phyloP scores from a whole-genome alignment of 1,284 basidiomycete species.

The Naganishia cerealis region DNA sequence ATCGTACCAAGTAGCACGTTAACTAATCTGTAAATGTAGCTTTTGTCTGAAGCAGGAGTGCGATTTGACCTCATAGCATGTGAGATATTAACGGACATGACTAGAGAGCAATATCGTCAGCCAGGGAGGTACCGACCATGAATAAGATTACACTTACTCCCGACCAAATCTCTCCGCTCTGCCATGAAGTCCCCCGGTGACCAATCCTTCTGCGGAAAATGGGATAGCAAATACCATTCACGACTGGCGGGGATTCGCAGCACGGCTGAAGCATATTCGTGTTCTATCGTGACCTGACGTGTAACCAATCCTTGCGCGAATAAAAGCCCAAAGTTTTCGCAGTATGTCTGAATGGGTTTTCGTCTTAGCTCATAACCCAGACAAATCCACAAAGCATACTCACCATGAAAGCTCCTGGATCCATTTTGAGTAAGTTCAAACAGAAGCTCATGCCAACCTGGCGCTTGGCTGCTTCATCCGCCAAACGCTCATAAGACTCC shows the following conservation, averaged over 20 bases:
- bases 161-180: slow-evolving; percentile 5
- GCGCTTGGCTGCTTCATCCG: slow-evolving; percentile 59
- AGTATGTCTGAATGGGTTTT: slow-evolving; percentile 55
- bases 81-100: slow-evolving; percentile 40
- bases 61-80: slow-evolving; percentile 36
- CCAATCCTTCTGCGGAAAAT: slow-evolving; percentile 9
- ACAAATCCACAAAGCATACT: slow-evolving; percentile 39
- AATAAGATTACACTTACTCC: slow-evolving; percentile 5
- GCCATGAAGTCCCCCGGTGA: slow-evolving; percentile 1
- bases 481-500: slow-evolving; percentile 65
- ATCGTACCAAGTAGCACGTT: slow-evolving; percentile 47
- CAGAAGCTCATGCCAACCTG: slow-evolving; percentile 71
- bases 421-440: slow-evolving; percentile 64
- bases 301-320: slow-evolving; percentile 64
- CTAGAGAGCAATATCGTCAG: slow-evolving; percentile 14
- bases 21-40: slow-evolving; percentile 48
- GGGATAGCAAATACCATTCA: slow-evolving; percentile 36
- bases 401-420: slow-evolving; percentile 66
- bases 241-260: slow-evolving; percentile 40
- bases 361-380: not conserved
- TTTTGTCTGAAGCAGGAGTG: slow-evolving; percentile 41
- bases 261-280: slow-evolving; percentile 61
- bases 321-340: slow-evolving; percentile 62
- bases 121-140: not conserved
- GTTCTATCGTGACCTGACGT: slow-evolving; percentile 61